These are phyloP conservation scores for Poronia punctata DNA, from an alignment of 495 filamentous ascomycete species.

Conservation along the genomic window DNA sequence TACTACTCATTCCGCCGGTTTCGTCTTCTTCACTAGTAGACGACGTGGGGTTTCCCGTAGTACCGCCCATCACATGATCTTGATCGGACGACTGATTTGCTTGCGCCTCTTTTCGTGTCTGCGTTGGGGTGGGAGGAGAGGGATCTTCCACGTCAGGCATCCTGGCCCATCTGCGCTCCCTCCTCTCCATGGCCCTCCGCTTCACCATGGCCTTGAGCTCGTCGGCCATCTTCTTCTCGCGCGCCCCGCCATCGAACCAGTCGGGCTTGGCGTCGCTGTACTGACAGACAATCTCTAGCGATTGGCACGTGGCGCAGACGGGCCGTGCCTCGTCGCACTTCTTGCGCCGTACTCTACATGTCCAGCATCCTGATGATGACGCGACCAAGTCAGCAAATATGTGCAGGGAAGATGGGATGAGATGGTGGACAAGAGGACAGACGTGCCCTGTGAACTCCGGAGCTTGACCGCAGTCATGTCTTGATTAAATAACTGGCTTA, in stretches of 20 bases:
- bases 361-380: slow-evolving; percentile 30
- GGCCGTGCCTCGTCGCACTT: slow-evolving; percentile 34
- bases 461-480: slow-evolving; percentile 7
- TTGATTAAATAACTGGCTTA: no score
- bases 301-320: slow-evolving; percentile 24
- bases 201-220: slow-evolving; percentile 22
- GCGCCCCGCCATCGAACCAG: slow-evolving; percentile 37
- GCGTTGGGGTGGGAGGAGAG: background rate
- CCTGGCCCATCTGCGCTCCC: slow-evolving; percentile 18
- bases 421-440: background rate
- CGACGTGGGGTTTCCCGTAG: background rate
- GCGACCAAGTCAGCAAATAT: no score
- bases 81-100: background rate
- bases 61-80: background rate
- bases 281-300: slow-evolving; percentile 28
- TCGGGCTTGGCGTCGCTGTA: slow-evolving; percentile 27
- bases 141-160: slow-evolving; percentile 1
- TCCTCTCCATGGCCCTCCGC: slow-evolving; percentile 7
- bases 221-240: slow-evolving; percentile 31
- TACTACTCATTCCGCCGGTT: no score
- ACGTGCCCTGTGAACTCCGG: slow-evolving; percentile 8
- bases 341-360: slow-evolving; percentile 34
- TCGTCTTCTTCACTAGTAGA: no score
- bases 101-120: background rate
- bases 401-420: background rate